Evolutionary conservation across 768 basidiomycete species (phyloP), one percentile per base, ranked within the genome.

Genomic region (Macrolepiota dolichaula): DNA sequence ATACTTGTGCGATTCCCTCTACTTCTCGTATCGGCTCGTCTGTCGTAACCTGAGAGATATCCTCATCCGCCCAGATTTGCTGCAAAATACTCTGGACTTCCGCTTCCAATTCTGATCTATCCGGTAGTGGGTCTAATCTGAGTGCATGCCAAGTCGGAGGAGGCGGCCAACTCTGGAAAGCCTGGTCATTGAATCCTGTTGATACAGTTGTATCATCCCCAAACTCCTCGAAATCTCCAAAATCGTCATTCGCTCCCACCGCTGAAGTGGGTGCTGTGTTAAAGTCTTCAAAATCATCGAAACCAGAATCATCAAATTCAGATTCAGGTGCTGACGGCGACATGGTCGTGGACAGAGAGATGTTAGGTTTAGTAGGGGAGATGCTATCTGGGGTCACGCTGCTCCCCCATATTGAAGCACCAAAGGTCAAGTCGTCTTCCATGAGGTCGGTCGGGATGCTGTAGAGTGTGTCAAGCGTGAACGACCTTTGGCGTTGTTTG

Each of bases 191-290:
- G 35, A 61, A 64, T 19, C 40, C 47, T 1, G 63, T 35, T 27
- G 51, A 29, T 15, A 57, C 57, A 29, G 51, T 46, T 4, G 38
- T 32, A 9, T 38, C 57, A 50, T 63, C 91, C 66, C 86, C 91
- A 72, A 94, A 94, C 68, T 94, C 94, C 17, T 88, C 92, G 73
- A 94, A 94, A 65, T 94, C 92, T 53, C 86, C 91, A 73, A 92
- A 92, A 61, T 92, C 91, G 65, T 92, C 93, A 50, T 77, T 81
- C 1, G 66, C 74, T n/a, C 73, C 77, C 15, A 80, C 79, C 55
- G 67, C 67, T 29, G 78, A 57, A 25, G 56, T 76, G 2, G 73
- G 73, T 36, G 83, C 82, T 64, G 72, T 76, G 44, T 81, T 84
- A 70, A 89, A 88, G 59, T 85, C 85, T 61, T 87, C 82, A 67